These are phyloP conservation scores for Colletotrichum tabaci DNA, from an alignment of 2,329 filamentous ascomycete species.

Conservation along the genomic window DNA sequence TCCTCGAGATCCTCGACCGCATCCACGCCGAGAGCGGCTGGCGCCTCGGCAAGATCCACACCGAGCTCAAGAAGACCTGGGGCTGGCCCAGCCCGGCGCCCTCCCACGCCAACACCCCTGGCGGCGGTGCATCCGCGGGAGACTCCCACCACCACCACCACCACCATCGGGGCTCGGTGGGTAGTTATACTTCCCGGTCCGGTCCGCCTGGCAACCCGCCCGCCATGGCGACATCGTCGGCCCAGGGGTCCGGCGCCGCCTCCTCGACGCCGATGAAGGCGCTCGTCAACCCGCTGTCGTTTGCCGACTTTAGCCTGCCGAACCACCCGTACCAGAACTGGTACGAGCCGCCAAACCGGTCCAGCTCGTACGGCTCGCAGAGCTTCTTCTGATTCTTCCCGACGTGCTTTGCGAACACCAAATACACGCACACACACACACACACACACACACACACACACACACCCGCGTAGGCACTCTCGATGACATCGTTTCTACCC, in stretches of 20 bases:
- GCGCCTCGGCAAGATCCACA: constrained; percentile 80
- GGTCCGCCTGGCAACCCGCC: constrained; percentile 25
- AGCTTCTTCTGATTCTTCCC: constrained; percentile 24
- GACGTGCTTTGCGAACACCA: not conserved
- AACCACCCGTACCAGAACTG: constrained; percentile 87
- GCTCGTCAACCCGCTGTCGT: constrained; percentile 78
- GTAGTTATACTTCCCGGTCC: constrained; percentile 3
- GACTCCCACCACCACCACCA: too few relatives aligned
- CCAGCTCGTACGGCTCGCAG: constrained; percentile 38
- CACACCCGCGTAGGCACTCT: not conserved
- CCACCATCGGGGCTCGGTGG: constrained; percentile 28
- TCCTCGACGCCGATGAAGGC: constrained; percentile 50
- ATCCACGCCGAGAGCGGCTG: constrained; percentile 85
- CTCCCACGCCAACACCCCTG: not conserved
- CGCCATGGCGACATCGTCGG: constrained; percentile 39
- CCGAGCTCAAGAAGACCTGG: constrained; percentile 83
- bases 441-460: too few relatives aligned
- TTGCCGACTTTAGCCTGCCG: constrained; percentile 82
- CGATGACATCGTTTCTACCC: not conserved
- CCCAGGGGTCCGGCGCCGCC: constrained; percentile 48
- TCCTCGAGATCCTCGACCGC: constrained; percentile 81
- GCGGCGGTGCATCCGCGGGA: constrained; percentile 5
- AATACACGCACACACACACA: too few relatives aligned
- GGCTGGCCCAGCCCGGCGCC: constrained; percentile 66
- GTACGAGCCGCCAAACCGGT: constrained; percentile 79